Evolutionary conservation across 306 rosid species (phyloP), one percentile per base, ranked within the genome.

Genomic region (Cyamopsis tetragonoloba): DNA sequence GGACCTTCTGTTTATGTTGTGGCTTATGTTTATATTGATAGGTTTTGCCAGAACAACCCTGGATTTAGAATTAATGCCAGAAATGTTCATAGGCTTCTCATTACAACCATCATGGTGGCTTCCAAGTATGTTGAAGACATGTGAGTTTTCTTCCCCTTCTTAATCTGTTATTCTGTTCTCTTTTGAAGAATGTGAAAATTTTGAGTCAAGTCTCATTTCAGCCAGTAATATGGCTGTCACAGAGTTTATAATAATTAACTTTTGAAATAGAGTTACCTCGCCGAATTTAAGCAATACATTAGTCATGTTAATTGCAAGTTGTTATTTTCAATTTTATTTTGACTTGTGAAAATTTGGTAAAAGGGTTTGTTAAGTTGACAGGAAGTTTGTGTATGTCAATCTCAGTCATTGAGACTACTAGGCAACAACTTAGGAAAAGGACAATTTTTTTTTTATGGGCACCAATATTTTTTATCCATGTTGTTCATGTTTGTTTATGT

Each of bases 51-150:
- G 22, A 82, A 68, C 53, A 86, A 86, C 62, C 85, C 86, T 53
- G 86, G 66, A 5, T 91, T 91, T 67, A 75, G 85, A 49, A 88
- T 91, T 80, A 87, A 69, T 73, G 78, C 79, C n/a, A 74, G 82
- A 20, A 91, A 91, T 83, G 98, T 91, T 0, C 96, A 91, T 32
- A 83, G 98, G 38, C 89, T 91, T 64, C 95, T 91, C 59, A 80
- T 88, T n/a, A 91, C 98, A 5, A 88, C 96, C 27, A 87, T 91
- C 23, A 91, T 91, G 98, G 86, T 88, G 22, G 98, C 98, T 70
- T 88, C 95, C 9, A 91, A 91, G 56, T 91, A 87, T 58, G 95
- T 85, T 2, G 98, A 91, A 71, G 98, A 91, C 88, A 80, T 85
- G 98, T 91, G 60, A 86, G 96, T 85, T 54, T 30, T 44, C 53